phyloP scores from a whole-genome alignment of 805 yeast species.

The Starmerella powellii region DNA sequence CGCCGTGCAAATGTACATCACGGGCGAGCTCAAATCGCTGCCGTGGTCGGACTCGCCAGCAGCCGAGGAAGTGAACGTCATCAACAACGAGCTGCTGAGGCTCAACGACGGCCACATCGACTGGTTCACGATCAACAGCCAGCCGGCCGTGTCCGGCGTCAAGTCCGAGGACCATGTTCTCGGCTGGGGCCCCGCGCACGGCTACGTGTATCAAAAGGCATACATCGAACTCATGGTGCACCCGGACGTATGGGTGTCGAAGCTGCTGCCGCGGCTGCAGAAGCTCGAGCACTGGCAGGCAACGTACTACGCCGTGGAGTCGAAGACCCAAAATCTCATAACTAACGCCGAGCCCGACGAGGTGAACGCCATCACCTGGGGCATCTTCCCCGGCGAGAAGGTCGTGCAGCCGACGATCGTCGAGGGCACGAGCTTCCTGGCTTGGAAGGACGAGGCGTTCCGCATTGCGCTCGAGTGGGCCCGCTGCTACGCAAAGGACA shows the following conservation, averaged over 20 bases:
- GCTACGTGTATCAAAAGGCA: conserved; percentile 89
- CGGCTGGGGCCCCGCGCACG: conserved; percentile 95
- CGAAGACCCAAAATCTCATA: conserved; percentile 37
- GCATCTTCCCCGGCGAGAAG: conserved; percentile 92
- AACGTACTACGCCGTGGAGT: conserved; percentile 63
- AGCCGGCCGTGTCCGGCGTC: conserved; percentile 79
- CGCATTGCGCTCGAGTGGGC: conserved; percentile 74
- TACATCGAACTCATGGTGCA: conserved; percentile 78
- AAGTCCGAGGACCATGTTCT: conserved; percentile 54
- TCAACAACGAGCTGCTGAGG: conserved; percentile 46
- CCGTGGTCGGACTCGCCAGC: conserved; percentile 96
- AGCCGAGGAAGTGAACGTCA: conserved; percentile 57
- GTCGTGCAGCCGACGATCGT: conserved; percentile 93
- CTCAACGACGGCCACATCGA: conserved; percentile 45
- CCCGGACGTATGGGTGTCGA: conserved; percentile 34
- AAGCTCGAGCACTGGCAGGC: conserved; percentile 33
- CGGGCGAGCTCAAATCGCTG: conserved; percentile 57
- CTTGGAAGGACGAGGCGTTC: conserved; percentile 95
- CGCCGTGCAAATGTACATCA: conserved; percentile 55
- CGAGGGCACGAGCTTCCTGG: conserved; percentile 78
- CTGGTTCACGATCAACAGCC: conserved; percentile 82
- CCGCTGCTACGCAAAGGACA: conserved; percentile 25
- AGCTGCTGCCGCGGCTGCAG: conserved; percentile 39
- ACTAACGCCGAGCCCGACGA: conserved; percentile 65
- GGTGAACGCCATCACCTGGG: conserved; percentile 97